These are phyloP conservation scores for Coniella lustricola DNA, from an alignment of 2,329 filamentous ascomycete species.

Conservation along the genomic window DNA sequence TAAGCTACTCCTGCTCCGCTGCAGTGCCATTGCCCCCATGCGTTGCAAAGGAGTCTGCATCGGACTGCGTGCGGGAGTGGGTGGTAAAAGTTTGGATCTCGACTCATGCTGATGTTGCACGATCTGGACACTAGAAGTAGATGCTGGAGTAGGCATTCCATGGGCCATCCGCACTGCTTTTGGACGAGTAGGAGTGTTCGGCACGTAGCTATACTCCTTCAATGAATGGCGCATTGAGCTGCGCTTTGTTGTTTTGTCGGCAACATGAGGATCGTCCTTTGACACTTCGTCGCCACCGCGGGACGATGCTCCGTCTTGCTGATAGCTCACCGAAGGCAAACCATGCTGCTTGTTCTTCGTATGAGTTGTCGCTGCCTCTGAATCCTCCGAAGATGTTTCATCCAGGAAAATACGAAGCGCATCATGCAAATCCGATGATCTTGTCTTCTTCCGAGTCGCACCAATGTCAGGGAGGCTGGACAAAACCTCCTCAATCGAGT, in stretches of 20 bases:
- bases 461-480: slow-evolving; percentile 44
- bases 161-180: slow-evolving; percentile 25
- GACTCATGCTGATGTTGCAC: not conserved
- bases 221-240: slow-evolving; percentile 21
- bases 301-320: slow-evolving; percentile 18
- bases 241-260: slow-evolving; percentile 9
- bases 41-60: slow-evolving; percentile 45
- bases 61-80: slow-evolving; percentile 13
- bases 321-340: slow-evolving; percentile 6
- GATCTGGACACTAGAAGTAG: slow-evolving; percentile 23
- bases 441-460: slow-evolving; percentile 35
- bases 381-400: slow-evolving; percentile 7
- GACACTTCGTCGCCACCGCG: not conserved
- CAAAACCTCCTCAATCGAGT: slow-evolving; percentile 50
- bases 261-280: not conserved
- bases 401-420: slow-evolving; percentile 41
- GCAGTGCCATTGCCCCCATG: slow-evolving; percentile 40
- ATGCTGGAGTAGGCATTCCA: slow-evolving; percentile 35
- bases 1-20: slow-evolving; percentile 22
- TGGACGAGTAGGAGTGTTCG: slow-evolving; percentile 17
- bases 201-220: slow-evolving; percentile 22
- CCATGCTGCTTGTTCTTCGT: slow-evolving; percentile 5
- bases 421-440: slow-evolving; percentile 30
- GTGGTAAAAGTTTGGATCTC: slow-evolving; percentile 6
- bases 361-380: not conserved